Conservation (phyloP, 495 filamentous ascomycete species). For the Podospora pseudocomata region DNA sequence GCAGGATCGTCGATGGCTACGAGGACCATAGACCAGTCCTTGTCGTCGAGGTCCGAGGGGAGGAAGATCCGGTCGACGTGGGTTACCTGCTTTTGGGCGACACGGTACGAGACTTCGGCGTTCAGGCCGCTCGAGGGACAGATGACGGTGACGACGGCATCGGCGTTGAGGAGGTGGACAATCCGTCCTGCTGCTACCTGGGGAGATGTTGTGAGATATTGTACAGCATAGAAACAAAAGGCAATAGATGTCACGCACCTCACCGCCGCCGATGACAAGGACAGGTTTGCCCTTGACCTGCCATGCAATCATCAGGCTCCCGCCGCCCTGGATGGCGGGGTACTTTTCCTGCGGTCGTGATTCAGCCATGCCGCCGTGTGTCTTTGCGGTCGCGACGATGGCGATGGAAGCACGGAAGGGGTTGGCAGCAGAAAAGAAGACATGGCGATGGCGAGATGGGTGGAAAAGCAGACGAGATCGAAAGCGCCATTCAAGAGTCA, state of each 20-base stretch:
- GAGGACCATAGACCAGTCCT: constrained; percentile 64
- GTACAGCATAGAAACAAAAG: constrained; percentile 5
- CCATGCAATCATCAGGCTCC: constrained; percentile 91
- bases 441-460: constrained; percentile 1
- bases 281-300: constrained; percentile 81
- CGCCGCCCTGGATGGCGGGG: constrained; percentile 80
- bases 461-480: background rate
- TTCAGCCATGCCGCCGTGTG: constrained; percentile 46
- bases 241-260: constrained; percentile 53
- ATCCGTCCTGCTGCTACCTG: constrained; percentile 96
- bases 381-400: background rate
- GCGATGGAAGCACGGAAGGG: background rate
- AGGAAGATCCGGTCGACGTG: constrained; percentile 80
- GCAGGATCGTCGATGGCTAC: constrained; percentile 89
- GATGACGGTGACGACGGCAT: constrained; percentile 83
- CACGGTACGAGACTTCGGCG: constrained; percentile 78
- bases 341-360: constrained; percentile 43
- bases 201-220: constrained; percentile 12
- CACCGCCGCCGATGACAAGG: constrained; percentile 87
- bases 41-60: constrained; percentile 67
- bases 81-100: constrained; percentile 66
- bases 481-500: background rate
- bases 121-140: constrained; percentile 77
- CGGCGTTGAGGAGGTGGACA: constrained; percentile 86
- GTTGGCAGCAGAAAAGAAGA: background rate